Evolutionary conservation across 1,284 basidiomycete genomes (phyloP).

Genomic region (Fistulinella cinereoalba): DNA sequence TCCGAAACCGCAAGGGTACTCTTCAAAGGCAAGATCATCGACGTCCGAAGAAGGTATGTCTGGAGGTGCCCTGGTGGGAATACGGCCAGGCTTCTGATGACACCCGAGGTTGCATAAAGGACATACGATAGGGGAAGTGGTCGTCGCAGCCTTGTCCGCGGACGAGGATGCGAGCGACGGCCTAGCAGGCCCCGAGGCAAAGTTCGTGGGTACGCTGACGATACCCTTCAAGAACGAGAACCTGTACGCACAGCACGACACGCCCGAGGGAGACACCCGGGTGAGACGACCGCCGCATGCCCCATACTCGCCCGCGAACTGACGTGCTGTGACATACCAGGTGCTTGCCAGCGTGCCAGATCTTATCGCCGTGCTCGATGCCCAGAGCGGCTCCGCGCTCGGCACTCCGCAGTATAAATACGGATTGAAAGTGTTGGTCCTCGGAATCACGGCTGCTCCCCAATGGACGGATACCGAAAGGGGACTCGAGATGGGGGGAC

Average conservation of each 20-base stretch:
- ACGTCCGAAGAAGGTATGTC: constrained; percentile 44
- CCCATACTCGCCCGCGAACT: constrained; percentile 4
- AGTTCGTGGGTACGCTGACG: constrained; percentile 29
- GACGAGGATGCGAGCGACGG: constrained; percentile 25
- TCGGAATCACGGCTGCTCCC: constrained; percentile 55
- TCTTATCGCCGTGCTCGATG: constrained; percentile 57
- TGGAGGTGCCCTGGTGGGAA: background rate
- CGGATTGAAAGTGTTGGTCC: constrained; percentile 53
- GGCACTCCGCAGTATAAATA: constrained; percentile 51
- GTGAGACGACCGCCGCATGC: constrained; percentile 8
- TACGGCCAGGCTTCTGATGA: background rate
- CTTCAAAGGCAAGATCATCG: constrained; percentile 56
- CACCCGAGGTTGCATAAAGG: constrained; percentile 37
- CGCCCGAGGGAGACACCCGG: constrained; percentile 28
- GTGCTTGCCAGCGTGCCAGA: constrained; percentile 52
- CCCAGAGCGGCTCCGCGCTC: constrained; percentile 52
- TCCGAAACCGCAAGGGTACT: constrained; percentile 40
- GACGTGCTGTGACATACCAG: constrained; percentile 11
- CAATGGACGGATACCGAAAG: constrained; percentile 52
- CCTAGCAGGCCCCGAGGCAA: constrained; percentile 6
- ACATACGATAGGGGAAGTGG: constrained; percentile 50
- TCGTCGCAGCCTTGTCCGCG: constrained; percentile 36
- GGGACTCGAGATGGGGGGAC: constrained; percentile 53
- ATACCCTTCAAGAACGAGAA: constrained; percentile 68
- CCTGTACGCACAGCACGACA: constrained; percentile 41